A percentile compares a stretch with the other conserved stretches of the same genome.
Conservation (phyloP, 176 grass and related monocot species). For the Bonia amplexicaulis region DNA sequence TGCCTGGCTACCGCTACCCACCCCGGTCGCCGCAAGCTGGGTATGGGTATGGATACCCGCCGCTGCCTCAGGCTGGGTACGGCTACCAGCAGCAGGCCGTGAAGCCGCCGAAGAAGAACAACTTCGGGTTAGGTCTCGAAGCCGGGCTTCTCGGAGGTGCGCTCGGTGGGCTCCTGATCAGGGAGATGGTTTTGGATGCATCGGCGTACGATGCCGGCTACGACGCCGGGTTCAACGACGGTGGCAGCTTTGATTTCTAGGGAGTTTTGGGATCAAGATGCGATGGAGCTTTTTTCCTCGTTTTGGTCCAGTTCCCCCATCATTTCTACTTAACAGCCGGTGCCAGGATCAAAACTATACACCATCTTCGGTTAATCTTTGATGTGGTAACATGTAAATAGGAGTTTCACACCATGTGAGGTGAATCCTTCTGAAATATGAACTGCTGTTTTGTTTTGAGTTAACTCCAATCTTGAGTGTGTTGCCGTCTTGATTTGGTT, state of each 20-base stretch:
- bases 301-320: not conserved
- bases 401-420: not conserved
- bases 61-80: conserved; percentile 35
- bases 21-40: conserved; percentile 42
- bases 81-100: conserved; percentile 47
- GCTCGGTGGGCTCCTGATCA: conserved; percentile 64
- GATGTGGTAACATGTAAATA: conserved; percentile 35
- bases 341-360: not conserved
- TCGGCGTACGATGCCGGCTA: conserved; percentile 42
- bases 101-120: conserved; percentile 54
- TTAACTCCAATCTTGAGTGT: not conserved
- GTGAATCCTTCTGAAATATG: not conserved
- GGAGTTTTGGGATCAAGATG: no score
- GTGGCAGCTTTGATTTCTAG: conserved; percentile 72
- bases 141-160: conserved; percentile 65
- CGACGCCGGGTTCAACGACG: conserved; percentile 57
- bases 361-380: not conserved
- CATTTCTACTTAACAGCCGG: not conserved
- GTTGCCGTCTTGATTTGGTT: not conserved
- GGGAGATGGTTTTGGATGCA: conserved; percentile 49
- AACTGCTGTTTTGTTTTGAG: not conserved
- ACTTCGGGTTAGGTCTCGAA: conserved; percentile 56
- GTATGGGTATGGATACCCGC: conserved; percentile 35
- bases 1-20: conserved; percentile 45
- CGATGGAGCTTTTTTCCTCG: no score